Base-by-base conservation (phyloP, 768 basidiomycete genomes). In the Mycena belliarum region DNA sequence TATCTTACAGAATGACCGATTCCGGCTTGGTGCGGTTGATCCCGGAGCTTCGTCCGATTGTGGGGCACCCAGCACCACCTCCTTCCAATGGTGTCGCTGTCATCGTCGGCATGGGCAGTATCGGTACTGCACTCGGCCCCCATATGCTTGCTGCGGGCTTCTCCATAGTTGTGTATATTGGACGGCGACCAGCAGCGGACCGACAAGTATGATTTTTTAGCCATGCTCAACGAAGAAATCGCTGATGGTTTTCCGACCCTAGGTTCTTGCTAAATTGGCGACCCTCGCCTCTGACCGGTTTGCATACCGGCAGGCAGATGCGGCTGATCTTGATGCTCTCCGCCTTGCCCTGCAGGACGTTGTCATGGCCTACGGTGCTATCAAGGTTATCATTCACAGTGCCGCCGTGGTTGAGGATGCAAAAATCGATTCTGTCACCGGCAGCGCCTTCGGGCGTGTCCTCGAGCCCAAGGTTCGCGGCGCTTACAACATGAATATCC, bases 31-130 rank as follows among this genome's bases (percentile, higher is more conserved):
- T 56, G 38, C 67, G 71, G 15, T 62, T 71, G 49, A 66, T 70
- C 7, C 71, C 71, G 1, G 37, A 58, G 21, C 57, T 72, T 7
- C 65, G 65, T 32, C 53, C 52, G 4, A 50, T 68, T 20, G 57
- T 61, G 15, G 8, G 23, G 12, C 40, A 28, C 48, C 58, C 14
- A 3, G 26, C n/a, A 23, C 16, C 32, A 41, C 3, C 53, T 54
- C 29, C 25, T 55, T 55, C 65, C 32, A 64, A 65, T 0, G 71
- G 71, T 29, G 63, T 67, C 6, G 65, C 72, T 0, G 65, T 73
- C 26, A 68, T 74, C 25, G 66, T 71, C n/a, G 73, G 73, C 18
- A 68, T 74, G 65, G 70, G 69, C n/a, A 69, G 66, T 43, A 72
- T 72, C 24, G 70, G 70, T 11, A 53, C 55, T 38, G 65, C 65